Base-by-base conservation (phyloP, 1,284 basidiomycete species). In the Ustilago nuda region DNA sequence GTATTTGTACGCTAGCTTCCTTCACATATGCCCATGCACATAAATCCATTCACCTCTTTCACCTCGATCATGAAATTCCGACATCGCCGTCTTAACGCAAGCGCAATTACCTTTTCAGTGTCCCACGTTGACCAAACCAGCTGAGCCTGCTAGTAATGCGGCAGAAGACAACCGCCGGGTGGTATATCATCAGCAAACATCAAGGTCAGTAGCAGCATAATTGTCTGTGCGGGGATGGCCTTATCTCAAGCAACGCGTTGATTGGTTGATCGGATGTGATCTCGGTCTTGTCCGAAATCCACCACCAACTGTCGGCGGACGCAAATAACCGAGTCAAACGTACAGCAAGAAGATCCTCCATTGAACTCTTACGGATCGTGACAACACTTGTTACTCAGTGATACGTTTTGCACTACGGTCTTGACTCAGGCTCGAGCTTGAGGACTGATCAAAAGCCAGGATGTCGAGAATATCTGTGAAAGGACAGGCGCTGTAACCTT, bases 221-320 rank as follows among this genome's bases (percentile, higher is more conserved):
- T 17, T 35, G 51, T 64, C 61, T 55, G 61, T 64, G 61, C 52
- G 52, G 52, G 56, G 33, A 17, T 15, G 5, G 39, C 48, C 54
- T 64, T 70, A 64, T 70, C 61, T 63, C 35, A 17, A 58, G 45
- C 51, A 33, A 54, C 61, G 51, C 45, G 41, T 62, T 68, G 33
- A 68, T 68, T 68, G 66, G 66, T 50, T 30, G 41, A 56, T 56
- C 32, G 48, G 48, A 33, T 53, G 52, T 41, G 43, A 50, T 50
- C 36, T 68, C 60, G 60, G 56, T 30, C 12, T 23, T 37, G 39
- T 39, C 59, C 56, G 56, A 58, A 58, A 33, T 27, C 12, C 51
- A 57, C 12, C 51, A 57, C 50, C 43, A 60, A 33, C 57, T 53
- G n/a, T n/a, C n/a, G 50, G 56, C 69, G 63, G 48, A 56, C 50